These are phyloP conservation scores for Aspergillus terreus DNA, from an alignment of 2,329 filamentous ascomycete species.

Conservation along the genomic window DNA sequence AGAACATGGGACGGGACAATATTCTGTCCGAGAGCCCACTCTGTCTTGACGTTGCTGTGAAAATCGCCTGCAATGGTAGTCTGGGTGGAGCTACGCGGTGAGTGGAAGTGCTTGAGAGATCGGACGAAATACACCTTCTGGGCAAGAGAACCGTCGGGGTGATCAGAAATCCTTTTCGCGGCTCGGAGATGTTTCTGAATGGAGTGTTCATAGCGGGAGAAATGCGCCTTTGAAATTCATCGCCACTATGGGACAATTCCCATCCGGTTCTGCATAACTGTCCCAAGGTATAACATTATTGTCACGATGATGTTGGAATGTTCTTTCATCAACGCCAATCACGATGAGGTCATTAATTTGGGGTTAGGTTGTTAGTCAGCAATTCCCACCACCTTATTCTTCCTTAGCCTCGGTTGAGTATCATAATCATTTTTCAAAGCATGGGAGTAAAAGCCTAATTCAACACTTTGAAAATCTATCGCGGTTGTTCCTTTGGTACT, in stretches of 20 bases:
- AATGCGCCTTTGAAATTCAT: background rate
- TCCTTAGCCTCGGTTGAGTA: too few species aligned
- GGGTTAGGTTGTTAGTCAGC: too few species aligned
- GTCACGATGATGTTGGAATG: background rate
- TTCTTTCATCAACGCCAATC: background rate
- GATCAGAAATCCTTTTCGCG: constrained; percentile 2
- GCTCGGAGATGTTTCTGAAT: constrained; percentile 9
- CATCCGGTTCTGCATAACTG: background rate
- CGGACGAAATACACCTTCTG: constrained; percentile 20
- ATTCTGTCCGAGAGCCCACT: background rate
- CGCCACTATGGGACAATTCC: background rate
- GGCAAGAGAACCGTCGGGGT: constrained; percentile 23
- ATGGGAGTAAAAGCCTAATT: too few species aligned
- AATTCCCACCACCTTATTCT: too few species aligned
- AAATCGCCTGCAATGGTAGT: background rate
- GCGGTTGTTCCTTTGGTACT: too few species aligned
- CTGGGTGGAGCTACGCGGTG: constrained; percentile 13
- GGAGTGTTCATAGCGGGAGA: background rate
- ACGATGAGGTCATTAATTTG: too few species aligned
- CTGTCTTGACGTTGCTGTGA: background rate
- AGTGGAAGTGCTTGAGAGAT: background rate
- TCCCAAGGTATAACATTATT: background rate
- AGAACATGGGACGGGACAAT: background rate
- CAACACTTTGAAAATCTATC: too few species aligned
- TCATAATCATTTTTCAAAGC: too few species aligned